Evolutionary conservation across 2,329 filamentous ascomycete genomes (phyloP), one percentile per base, ranked within the genome.

Genomic region (Orbilia oligospora): DNA sequence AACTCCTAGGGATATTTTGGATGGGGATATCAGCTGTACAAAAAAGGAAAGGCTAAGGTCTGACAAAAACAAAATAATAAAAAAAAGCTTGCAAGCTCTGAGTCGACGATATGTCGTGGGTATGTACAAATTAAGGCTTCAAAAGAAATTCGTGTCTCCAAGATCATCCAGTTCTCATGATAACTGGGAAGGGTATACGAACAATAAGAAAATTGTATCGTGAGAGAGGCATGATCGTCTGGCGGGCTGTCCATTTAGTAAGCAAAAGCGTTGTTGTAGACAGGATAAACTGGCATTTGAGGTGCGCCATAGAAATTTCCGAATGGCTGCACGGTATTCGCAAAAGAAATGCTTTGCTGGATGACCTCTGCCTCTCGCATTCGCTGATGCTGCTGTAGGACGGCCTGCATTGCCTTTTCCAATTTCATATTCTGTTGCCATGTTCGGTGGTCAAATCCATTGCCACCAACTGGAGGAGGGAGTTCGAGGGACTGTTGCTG

Each of bases 341-440:
- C 72, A 61, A 76, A 76, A 22, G 72, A 58, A 33, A 76, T 70
- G 49, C 66, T 76, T 46, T 76, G 72, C 24, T 76, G 72, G 66
- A 71, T 70, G 16, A 22, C 72, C 30, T 76, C 72, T n/a, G 72
- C 72, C 56, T 76, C 72, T 24, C 72, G 66, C 66, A 76, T 65
- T 22, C 72, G 46, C 46, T 76, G 72, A 27, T 76, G 72, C 41
- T 76, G 72, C n/a, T 76, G 72, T 6, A 76, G 55, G 41, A 76
- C 72, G 9, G 72, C 66, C 20, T 76, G 72, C 72, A 76, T 76
- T 20, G 72, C 72, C 41, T 76, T 76, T 20, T 76, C 72, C 20
- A 76, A 36, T 30, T 76, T 76, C 72, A 76, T 76, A 30, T 76
- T 76, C n/a, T 76, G 72, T 48, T 76, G 72, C 72, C 72, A 76